Conservation (phyloP, 352 stramenopile species). For the Thraustochytrium sp. region DNA sequence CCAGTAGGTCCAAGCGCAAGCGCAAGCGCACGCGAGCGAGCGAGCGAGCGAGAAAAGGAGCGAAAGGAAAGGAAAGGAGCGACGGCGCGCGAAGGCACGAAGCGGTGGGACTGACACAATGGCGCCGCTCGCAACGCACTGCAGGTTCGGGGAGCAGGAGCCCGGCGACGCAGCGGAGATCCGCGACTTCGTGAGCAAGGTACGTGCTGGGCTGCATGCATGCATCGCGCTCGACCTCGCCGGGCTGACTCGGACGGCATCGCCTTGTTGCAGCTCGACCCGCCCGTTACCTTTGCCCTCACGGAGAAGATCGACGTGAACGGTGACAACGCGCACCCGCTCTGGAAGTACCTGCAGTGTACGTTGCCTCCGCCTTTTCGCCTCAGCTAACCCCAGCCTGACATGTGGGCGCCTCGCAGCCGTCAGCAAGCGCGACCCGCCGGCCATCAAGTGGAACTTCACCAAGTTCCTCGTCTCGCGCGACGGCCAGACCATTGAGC, state of each 20-base stretch:
- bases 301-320: slow-evolving; percentile 67
- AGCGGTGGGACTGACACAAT: not conserved
- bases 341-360: slow-evolving; percentile 66
- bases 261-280: slow-evolving; percentile 49
- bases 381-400: slow-evolving; percentile 61
- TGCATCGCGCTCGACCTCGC: not conserved
- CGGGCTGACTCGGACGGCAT: not conserved
- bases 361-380: slow-evolving; percentile 51
- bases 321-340: slow-evolving; percentile 57
- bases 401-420: slow-evolving; percentile 60
- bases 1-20: slow-evolving; percentile 13
- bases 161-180: slow-evolving; percentile 58
- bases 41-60: not conserved
- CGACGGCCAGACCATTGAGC: slow-evolving; percentile 52
- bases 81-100: too few relatives aligned
- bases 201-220: not conserved
- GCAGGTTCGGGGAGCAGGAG: slow-evolving; percentile 56
- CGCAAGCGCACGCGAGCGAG: not conserved
- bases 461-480: slow-evolving; percentile 62
- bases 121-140: not conserved
- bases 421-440: too few relatives aligned
- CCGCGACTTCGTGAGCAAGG: slow-evolving; percentile 52
- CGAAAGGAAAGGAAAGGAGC: not conserved
- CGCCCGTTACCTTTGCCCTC: slow-evolving; percentile 54
- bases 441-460: slow-evolving; percentile 61